Conservation (phyloP, 2,329 filamentous ascomycete species). For the Thielaviopsis punctulata region DNA sequence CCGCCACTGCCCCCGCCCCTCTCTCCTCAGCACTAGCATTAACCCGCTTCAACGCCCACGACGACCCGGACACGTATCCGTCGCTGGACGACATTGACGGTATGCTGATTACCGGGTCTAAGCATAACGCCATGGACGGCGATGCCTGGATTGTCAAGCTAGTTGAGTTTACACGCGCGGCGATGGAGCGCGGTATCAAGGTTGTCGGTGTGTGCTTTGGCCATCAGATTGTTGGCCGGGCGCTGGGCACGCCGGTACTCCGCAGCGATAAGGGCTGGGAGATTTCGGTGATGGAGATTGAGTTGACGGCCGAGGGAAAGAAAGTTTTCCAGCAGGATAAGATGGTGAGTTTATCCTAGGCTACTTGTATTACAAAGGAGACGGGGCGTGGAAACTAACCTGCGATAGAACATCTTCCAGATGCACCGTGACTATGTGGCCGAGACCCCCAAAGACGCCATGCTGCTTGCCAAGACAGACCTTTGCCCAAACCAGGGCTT, state of each 20-base stretch:
- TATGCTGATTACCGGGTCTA: conserved; percentile 62
- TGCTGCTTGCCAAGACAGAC: conserved; percentile 46
- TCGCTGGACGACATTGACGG: conserved; percentile 60
- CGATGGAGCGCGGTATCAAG: conserved; percentile 45
- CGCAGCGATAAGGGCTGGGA: conserved; percentile 62
- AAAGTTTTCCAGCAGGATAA: conserved; percentile 52
- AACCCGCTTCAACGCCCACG: conserved; percentile 53
- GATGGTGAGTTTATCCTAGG: conserved; percentile 23
- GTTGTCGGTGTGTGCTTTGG: conserved; percentile 77
- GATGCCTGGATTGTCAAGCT: conserved; percentile 61
- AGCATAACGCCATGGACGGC: conserved; percentile 55
- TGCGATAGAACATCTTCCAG: conserved; percentile 50
- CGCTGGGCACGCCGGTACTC: conserved; percentile 49
- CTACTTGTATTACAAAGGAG: not conserved
- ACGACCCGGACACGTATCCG: conserved; percentile 44
- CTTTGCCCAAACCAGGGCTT: conserved; percentile 65
- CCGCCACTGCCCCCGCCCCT: conserved; percentile 27
- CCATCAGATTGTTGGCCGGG: conserved; percentile 67
- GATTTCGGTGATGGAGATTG: conserved; percentile 52
- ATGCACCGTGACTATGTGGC: conserved; percentile 72
- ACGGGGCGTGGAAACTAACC: not conserved
- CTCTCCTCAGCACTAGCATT: conserved; percentile 36
- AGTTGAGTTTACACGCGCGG: conserved; percentile 45
- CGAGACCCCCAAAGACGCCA: conserved; percentile 41
- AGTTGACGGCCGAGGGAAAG: conserved; percentile 52